Conservation (phyloP, 1,284 basidiomycete genomes). For the Pisolithus thermaeus region DNA sequence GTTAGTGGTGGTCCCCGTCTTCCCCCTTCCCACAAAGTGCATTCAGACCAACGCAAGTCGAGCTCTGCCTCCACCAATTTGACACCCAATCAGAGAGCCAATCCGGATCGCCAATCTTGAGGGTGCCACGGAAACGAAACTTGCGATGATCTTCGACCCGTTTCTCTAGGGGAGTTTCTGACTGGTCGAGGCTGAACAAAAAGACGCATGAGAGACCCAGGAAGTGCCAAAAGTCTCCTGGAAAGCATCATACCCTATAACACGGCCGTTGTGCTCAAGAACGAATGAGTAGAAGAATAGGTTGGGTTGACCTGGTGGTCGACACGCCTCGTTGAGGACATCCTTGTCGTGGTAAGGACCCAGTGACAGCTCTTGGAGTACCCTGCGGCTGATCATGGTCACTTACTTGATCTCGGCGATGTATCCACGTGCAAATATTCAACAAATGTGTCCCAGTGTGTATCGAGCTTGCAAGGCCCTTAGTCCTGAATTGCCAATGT, state of each 20-base stretch:
- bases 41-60: constrained; percentile 30
- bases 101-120: constrained; percentile 36
- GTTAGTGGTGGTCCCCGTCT: constrained; percentile 25
- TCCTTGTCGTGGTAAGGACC: constrained; percentile 27
- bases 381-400: constrained; percentile 17
- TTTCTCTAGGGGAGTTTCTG: constrained; percentile 15
- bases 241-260: constrained; percentile 20
- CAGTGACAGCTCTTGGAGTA: constrained; percentile 22
- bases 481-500: too few species aligned
- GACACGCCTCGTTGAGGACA: constrained; percentile 18
- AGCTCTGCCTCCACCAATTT: constrained; percentile 38
- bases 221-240: background rate
- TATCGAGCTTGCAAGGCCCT: too few species aligned
- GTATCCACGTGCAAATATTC: too few species aligned
- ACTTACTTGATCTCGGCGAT: too few species aligned
- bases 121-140: constrained; percentile 41
- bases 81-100: constrained; percentile 44
- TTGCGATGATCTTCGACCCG: constrained; percentile 13
- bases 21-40: constrained; percentile 17
- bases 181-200: constrained; percentile 23
- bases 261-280: constrained; percentile 20
- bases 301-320: constrained; percentile 2
- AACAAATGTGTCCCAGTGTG: too few species aligned
- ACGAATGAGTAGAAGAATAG: constrained; percentile 26
- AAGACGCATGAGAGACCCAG: constrained; percentile 3